Percentiles rank a stretch among this genome's conserved stretches.
Conservation (phyloP, 345 rosid species). For the Camelina laxa region DNA sequence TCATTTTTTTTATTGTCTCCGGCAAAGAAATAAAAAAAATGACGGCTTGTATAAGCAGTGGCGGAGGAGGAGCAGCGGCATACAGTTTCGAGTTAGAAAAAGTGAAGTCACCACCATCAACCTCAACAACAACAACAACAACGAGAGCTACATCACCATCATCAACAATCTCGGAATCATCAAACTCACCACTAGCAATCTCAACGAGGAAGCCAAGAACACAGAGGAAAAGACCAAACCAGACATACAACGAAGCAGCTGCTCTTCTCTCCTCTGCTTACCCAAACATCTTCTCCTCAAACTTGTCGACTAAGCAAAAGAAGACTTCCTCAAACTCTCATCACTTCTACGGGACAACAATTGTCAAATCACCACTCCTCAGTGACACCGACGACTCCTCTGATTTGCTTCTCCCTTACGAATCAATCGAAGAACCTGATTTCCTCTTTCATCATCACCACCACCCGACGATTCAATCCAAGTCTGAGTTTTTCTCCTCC, state of each 20-base stretch:
- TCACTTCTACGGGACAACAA: slow-evolving; percentile 40
- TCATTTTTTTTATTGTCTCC: no score
- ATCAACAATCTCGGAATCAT: slow-evolving; percentile 75
- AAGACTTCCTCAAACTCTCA: slow-evolving; percentile 39
- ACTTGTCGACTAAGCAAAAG: slow-evolving; percentile 38
- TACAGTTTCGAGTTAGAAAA: slow-evolving; percentile 78
- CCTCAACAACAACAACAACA: slow-evolving; percentile 51
- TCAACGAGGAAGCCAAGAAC: slow-evolving; percentile 86
- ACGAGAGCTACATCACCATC: slow-evolving; percentile 66
- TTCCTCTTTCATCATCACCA: slow-evolving; percentile 51
- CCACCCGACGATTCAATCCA: slow-evolving; percentile 38
- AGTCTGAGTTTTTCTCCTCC: slow-evolving; percentile 40
- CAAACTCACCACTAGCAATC: slow-evolving; percentile 74
- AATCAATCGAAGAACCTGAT: slow-evolving; percentile 59
- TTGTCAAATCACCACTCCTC: slow-evolving; percentile 39
- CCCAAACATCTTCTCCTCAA: slow-evolving; percentile 65
- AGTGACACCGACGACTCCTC: slow-evolving; percentile 57
- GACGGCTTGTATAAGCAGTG: slow-evolving; percentile 82
- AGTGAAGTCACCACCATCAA: slow-evolving; percentile 60
- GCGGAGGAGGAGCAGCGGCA: slow-evolving; percentile 62
- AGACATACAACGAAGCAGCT: slow-evolving; percentile 94
- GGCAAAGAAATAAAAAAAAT: slow-evolving; percentile 40
- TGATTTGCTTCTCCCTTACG: slow-evolving; percentile 65
- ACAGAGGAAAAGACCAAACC: slow-evolving; percentile 85
- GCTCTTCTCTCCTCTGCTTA: slow-evolving; percentile 90